Evolutionary conservation across 495 filamentous ascomycete genomes (phyloP).

Genomic region (Xylaria acuta): DNA sequence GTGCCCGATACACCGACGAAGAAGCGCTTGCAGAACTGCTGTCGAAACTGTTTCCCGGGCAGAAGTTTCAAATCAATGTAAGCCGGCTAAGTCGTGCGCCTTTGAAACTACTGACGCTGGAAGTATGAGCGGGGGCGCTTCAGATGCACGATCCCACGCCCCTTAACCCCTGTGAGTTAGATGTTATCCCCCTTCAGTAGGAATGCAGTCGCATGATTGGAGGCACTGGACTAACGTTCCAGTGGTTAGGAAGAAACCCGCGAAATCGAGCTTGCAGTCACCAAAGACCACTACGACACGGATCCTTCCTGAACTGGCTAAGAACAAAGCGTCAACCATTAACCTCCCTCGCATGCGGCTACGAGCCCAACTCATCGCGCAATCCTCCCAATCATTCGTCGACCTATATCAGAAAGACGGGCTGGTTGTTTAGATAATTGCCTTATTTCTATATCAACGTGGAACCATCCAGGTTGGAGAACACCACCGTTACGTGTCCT

Average conservation of each 20-base stretch:
- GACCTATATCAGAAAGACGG: not conserved
- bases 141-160: not conserved
- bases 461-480: no score
- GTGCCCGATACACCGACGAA: conserved; percentile 1
- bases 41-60: not conserved
- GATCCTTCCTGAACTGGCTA: not conserved
- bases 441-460: not conserved
- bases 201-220: not conserved
- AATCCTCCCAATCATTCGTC: not conserved
- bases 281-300: conserved; percentile 2
- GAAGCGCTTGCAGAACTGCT: not conserved
- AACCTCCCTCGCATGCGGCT: not conserved
- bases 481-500: no score
- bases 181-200: no score
- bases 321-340: not conserved
- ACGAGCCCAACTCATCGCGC: not conserved
- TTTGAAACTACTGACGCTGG: not conserved
- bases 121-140: conserved; percentile 5
- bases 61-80: not conserved
- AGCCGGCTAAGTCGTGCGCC: not conserved
- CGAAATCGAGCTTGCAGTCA: not conserved
- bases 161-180: not conserved
- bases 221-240: not conserved
- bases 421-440: not conserved
- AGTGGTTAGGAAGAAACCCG: not conserved